These are phyloP conservation scores for Penstemon eatonii DNA, from an alignment of 257 asterid genomes.

Conservation along the genomic window DNA sequence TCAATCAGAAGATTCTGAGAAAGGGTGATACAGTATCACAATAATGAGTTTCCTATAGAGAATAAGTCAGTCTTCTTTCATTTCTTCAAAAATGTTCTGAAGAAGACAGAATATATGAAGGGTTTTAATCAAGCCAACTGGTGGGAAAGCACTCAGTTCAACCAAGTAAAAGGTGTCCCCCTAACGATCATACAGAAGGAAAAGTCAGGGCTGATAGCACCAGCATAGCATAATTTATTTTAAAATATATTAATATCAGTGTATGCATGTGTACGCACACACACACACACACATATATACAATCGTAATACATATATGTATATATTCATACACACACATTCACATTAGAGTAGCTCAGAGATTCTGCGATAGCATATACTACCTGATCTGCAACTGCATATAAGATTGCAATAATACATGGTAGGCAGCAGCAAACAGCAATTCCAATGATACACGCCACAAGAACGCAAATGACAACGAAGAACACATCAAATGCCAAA, in stretches of 20 bases:
- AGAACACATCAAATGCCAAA: slow-evolving; percentile 96
- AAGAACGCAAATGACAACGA: slow-evolving; percentile 80
- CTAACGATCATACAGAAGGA: too few relatives aligned
- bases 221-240: not conserved
- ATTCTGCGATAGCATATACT: slow-evolving; percentile 25
- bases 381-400: slow-evolving; percentile 99
- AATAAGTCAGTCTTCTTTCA: too few relatives aligned
- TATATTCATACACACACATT: not conserved
- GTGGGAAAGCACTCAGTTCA: too few relatives aligned
- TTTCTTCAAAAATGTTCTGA: too few relatives aligned
- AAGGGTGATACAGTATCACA: too few relatives aligned
- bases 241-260: too few relatives aligned
- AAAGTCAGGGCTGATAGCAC: not conserved
- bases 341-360: not conserved
- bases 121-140: too few relatives aligned
- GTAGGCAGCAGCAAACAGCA: slow-evolving; percentile 83
- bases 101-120: too few relatives aligned
- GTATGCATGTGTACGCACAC: not conserved
- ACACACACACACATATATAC: not conserved
- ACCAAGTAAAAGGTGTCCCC: too few relatives aligned
- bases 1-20: too few relatives aligned
- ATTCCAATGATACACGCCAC: slow-evolving; percentile 94
- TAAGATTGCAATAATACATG: slow-evolving; percentile 91
- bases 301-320: not conserved
- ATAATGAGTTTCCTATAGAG: too few relatives aligned